Percentiles rank a stretch among this genome's conserved stretches.
Evolutionary conservation across 257 asterid species (phyloP).

Genomic region (Solanum chiquidenum): DNA sequence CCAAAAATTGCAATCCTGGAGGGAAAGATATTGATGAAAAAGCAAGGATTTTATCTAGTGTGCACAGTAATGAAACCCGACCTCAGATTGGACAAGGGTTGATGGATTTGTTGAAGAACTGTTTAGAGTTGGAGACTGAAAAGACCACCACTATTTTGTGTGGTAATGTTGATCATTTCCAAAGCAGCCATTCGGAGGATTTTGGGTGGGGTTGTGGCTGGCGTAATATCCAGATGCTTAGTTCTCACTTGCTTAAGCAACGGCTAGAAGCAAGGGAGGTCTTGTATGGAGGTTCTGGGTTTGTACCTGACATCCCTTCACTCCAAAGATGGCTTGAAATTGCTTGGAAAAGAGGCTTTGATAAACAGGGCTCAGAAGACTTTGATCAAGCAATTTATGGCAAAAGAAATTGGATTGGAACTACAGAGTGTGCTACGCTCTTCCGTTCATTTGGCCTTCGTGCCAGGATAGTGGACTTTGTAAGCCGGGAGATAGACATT

Average conservation of each 20-base stretch:
- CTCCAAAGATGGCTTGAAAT: conserved; percentile 81
- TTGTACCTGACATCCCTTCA: conserved; percentile 65
- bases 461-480: conserved; percentile 73
- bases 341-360: conserved; percentile 86
- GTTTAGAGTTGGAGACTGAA: conserved; percentile 56
- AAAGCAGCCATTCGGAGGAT: conserved; percentile 46
- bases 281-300: conserved; percentile 75
- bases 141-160: conserved; percentile 39
- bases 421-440: conserved; percentile 89
- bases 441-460: conserved; percentile 81
- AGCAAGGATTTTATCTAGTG: conserved; percentile 16
- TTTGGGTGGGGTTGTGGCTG: conserved; percentile 97
- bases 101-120: conserved; percentile 41
- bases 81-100: conserved; percentile 38
- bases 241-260: conserved; percentile 67
- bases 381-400: conserved; percentile 56
- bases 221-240: conserved; percentile 96
- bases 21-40: conserved; percentile 19
- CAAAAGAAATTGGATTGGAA: conserved; percentile 73
- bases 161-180: conserved; percentile 71
- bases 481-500: conserved; percentile 22
- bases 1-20: conserved; percentile 2
- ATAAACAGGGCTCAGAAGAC: conserved; percentile 51
- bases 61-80: conserved; percentile 31
- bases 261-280: conserved; percentile 43